Evolutionary conservation across 495 filamentous ascomycete genomes (phyloP), one percentile per base, ranked within the genome.

Genomic region (Aspergillus nanangensis): DNA sequence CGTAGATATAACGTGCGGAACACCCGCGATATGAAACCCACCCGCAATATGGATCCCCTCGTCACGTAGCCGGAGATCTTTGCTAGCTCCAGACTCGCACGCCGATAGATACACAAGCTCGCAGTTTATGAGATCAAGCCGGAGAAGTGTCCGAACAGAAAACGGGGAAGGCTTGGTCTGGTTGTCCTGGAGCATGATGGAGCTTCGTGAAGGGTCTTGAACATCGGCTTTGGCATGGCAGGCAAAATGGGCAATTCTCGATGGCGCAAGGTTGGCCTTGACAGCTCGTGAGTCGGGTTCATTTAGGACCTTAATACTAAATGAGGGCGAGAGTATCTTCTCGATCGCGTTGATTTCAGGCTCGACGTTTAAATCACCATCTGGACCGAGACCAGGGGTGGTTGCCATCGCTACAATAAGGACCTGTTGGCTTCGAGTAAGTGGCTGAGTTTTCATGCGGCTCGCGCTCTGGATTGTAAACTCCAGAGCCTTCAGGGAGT

Each of bases 1-100:
- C 3, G 38, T 53, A 10, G 53, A 50, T 18, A 58, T 45, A 11
- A 43, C 44, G 44, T 53, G 38, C 9, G 53, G 55, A 4, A 58
- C 54, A 7, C 55, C 55, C 15, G 55, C 55, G 27, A 58, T 58
- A 5, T 57, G 48, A 25, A 58, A 56, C 2, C 47, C 55, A 7
- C 54, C 53, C 3, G 48, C 39, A 14, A 58, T 35, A 24, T 57
- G 54, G 0, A 57, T 36, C 5, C 54, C 54, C 38, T 57, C 54
- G 23, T 57, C 54, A 10, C 38, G 41, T n/a, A 44, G 17, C 3
- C 44, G 42, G 32, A 44, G 40, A 23, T 42, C 41, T 37, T 50
- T 50, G 38, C 40, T 50, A 1, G 34, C 48, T 8, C 53, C 55
- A 14, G 52, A 56, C 15, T 58, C 47, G 25, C 55, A 58, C 1